Base-by-base conservation (phyloP, 306 rosid species). In the Fagus sylvatica region DNA sequence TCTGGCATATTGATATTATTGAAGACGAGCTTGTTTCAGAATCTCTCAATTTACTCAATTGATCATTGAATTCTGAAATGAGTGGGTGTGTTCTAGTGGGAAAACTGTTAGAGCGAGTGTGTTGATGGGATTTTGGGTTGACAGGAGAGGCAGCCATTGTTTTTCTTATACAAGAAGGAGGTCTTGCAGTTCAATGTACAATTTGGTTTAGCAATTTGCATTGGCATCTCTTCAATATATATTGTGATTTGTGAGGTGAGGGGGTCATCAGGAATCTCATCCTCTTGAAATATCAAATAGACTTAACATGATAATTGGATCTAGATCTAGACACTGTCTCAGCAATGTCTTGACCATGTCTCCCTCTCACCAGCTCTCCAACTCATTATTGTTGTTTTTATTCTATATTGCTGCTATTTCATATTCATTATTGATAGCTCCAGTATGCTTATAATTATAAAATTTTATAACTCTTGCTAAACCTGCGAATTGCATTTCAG, bases 201-300 rank as follows among this genome's bases (percentile, higher is more conserved):
- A 56, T n/a, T n/a, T 19, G 32, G 11, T 43, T 43, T 0, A 9
- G 1, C 10, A 9, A 43, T 43, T 43, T 43, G 0, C 49, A 62
- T 69, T 17, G 55, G 54, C 43, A 77, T 61, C 46, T 77, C 51
- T 74, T 81, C 4, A 33, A 71, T 43, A 43, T 83, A 69, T 79
- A 80, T 68, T 64, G 57, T 43, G 34, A 48, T 76, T 68, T 64
- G 65, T 43, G 34, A 48, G 49, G 8, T 53, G 76, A 64, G 46
- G 57, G 76, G 76, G 84, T 79, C 86, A 75, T 32, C 57, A 48
- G 73, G 80, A 79, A 85, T 83, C 71, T 76, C 67, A 65, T 76
- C 65, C 74, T 66, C 39, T 8, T 12, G 40, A 32, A 78, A 68
- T 81, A 78, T 81, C 53, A 69, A 22, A 62, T 49, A 75, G 76